Percentiles rank a stretch among this genome's conserved stretches.
phyloP scores from a whole-genome alignment of 2,329 filamentous ascomycete species.

The Calycina marina region DNA sequence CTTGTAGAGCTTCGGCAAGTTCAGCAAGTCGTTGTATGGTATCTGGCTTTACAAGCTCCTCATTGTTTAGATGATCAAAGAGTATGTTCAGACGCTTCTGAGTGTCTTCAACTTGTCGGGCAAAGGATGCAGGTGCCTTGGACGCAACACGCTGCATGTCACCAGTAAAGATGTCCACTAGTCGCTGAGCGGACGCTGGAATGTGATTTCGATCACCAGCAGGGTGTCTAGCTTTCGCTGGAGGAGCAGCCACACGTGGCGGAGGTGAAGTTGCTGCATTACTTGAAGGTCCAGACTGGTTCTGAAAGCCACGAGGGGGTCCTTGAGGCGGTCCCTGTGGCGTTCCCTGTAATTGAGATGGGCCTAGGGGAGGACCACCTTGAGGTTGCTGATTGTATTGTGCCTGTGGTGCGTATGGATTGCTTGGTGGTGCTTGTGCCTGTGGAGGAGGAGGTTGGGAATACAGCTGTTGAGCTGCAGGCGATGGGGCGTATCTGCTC shows the following conservation, averaged over 20 bases:
- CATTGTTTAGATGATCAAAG: conserved; percentile 97
- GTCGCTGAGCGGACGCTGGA: conserved; percentile 54
- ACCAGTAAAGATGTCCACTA: conserved; percentile 66
- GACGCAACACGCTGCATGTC: conserved; percentile 84
- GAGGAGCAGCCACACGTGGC: conserved; percentile 22
- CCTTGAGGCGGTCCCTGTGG: conserved; percentile 30
- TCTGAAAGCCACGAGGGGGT: conserved; percentile 30
- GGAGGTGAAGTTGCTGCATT: conserved; percentile 28
- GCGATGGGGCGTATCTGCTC: conserved; percentile 61
- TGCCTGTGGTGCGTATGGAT: conserved; percentile 28
- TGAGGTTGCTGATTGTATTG: conserved; percentile 25
- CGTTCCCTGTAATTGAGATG: conserved; percentile 41
- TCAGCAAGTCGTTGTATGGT: conserved; percentile 55
- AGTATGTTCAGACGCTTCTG: conserved; percentile 83
- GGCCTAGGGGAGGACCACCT: conserved; percentile 46
- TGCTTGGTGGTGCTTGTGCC: conserved; percentile 32
- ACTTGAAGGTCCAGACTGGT: conserved; percentile 25
- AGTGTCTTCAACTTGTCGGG: conserved; percentile 80
- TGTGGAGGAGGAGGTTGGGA: conserved; percentile 30
- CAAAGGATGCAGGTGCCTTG: conserved; percentile 75
- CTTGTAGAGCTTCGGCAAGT: conserved; percentile 50
- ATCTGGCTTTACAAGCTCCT: conserved; percentile 70
- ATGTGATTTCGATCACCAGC: conserved; percentile 85
- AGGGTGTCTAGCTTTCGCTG: conserved; percentile 54
- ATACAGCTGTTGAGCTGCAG: conserved; percentile 35